phyloP scores from a whole-genome alignment of 1,139 yeast genomes.

The Groenewaldozyma auringiensis region DNA sequence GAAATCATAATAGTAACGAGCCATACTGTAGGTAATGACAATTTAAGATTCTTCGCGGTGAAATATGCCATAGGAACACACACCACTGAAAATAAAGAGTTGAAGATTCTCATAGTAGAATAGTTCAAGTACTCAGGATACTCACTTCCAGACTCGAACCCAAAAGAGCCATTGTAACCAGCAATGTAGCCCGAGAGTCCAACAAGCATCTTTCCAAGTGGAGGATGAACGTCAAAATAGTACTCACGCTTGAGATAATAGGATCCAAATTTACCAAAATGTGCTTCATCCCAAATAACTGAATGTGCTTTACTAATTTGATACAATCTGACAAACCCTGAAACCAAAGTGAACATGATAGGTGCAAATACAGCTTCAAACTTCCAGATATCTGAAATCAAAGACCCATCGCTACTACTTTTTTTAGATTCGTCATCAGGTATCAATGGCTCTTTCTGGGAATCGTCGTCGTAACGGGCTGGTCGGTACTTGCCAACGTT shows the following conservation, averaged over 20 bases:
- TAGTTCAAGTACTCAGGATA: constrained; percentile 85
- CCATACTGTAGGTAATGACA: constrained; percentile 79
- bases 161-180: constrained; percentile 93
- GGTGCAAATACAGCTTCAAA: constrained; percentile 49
- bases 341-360: constrained; percentile 47
- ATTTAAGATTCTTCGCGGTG: constrained; percentile 81
- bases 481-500: not conserved
- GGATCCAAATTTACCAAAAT: constrained; percentile 54
- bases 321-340: constrained; percentile 62
- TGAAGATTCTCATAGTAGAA: constrained; percentile 89
- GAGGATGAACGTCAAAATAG: constrained; percentile 93
- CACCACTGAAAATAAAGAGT: constrained; percentile 80
- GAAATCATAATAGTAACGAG: constrained; percentile 79
- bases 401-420: not conserved
- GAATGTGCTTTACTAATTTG: constrained; percentile 52
- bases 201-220: constrained; percentile 93
- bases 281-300: constrained; percentile 97
- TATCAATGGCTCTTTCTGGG: not conserved
- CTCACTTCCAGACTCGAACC: constrained; percentile 76
- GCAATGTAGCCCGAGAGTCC: constrained; percentile 93
- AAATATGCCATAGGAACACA: constrained; percentile 92
- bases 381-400: constrained; percentile 13
- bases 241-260: constrained; percentile 33
- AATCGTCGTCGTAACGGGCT: not conserved
- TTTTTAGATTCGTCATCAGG: not conserved